A percentile compares a stretch with the other conserved stretches of the same genome.
Conservation (phyloP, 306 rosid species). For the Vicia villosa region DNA sequence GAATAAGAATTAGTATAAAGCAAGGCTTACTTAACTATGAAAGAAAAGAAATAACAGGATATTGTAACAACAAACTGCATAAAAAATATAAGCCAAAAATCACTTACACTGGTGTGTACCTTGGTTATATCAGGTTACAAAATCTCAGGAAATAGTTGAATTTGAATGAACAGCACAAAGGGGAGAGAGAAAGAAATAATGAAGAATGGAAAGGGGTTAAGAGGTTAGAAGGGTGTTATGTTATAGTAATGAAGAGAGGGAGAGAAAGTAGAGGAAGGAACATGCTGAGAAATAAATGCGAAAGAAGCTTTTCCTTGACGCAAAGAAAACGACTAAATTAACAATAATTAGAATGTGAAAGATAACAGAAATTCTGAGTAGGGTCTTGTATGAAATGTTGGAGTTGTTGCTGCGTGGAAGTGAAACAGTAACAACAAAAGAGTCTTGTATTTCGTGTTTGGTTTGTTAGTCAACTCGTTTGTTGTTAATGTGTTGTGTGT, state of each 20-base stretch:
- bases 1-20: conserved; percentile 8
- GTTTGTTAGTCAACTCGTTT: conserved; percentile 35
- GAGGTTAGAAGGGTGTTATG: neutral
- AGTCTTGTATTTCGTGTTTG: conserved; percentile 34
- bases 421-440: conserved; percentile 5
- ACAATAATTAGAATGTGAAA: neutral
- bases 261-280: conserved; percentile 34
- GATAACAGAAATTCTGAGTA: neutral
- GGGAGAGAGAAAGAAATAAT: neutral
- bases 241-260: neutral
- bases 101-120: neutral
- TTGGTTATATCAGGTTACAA: conserved; percentile 3
- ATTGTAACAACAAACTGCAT: neutral
- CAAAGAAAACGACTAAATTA: conserved; percentile 29
- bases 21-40: neutral
- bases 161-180: neutral
- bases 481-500: neutral
- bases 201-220: neutral
- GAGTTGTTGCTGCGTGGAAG: conserved; percentile 10
- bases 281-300: conserved; percentile 29
- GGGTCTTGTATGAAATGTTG: neutral
- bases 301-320: conserved; percentile 17
- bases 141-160: neutral
- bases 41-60: neutral
- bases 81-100: neutral